A percentile compares a stretch with the other conserved stretches of the same genome.
Evolutionary conservation across 495 filamentous ascomycete genomes (phyloP).

Genomic region (Tuber brumale): DNA sequence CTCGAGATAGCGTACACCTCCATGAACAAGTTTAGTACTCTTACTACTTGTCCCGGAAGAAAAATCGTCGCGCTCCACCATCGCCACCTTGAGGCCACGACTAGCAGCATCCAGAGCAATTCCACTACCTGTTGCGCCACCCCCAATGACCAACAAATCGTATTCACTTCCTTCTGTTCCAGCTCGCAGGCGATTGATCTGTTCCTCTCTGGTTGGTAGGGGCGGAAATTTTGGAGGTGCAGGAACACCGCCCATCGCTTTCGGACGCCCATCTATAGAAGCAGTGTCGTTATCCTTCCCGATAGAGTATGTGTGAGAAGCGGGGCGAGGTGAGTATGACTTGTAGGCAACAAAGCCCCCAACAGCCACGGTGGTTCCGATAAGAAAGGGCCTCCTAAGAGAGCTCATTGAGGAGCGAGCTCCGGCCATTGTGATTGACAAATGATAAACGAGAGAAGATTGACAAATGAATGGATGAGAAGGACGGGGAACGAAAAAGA

Average conservation of each 20-base stretch:
- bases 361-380: conserved; percentile 28
- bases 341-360: conserved; percentile 35
- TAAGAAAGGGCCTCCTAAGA: conserved; percentile 33
- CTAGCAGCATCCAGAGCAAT: conserved; percentile 93
- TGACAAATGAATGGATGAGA: background rate
- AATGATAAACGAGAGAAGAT: background rate
- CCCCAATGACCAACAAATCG: conserved; percentile 86
- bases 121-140: conserved; percentile 84
- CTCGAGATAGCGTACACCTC: conserved; percentile 91
- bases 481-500: background rate
- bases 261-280: conserved; percentile 10
- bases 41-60: conserved; percentile 90
- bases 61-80: conserved; percentile 96
- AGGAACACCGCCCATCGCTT: conserved; percentile 38
- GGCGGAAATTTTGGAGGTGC: conserved; percentile 61
- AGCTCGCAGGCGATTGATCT: conserved; percentile 44
- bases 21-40: conserved; percentile 95
- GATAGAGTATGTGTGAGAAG: conserved; percentile 22
- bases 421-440: conserved; percentile 26
- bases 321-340: conserved; percentile 25
- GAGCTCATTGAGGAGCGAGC: conserved; percentile 37
- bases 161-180: conserved; percentile 52
- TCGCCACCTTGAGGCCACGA: conserved; percentile 81
- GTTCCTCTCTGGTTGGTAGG: conserved; percentile 56
- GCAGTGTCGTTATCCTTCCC: conserved; percentile 16